These are phyloP conservation scores for Phytophthora nicotianae DNA, from an alignment of 352 stramenopile genomes.

Conservation along the genomic window DNA sequence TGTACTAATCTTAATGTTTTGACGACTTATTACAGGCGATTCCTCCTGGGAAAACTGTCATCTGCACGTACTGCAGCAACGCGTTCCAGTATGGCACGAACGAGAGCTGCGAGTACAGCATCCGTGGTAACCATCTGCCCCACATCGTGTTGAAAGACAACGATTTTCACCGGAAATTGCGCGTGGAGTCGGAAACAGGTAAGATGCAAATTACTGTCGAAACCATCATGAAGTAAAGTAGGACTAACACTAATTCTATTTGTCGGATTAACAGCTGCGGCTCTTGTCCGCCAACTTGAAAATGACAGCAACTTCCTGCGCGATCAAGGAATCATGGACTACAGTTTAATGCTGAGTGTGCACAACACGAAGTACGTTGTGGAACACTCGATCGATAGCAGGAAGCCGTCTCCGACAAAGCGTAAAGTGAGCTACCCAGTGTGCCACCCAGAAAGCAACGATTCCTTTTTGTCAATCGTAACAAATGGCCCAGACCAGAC, in stretches of 20 bases:
- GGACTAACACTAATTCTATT: slow-evolving; percentile 1
- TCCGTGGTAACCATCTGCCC: slow-evolving; percentile 75
- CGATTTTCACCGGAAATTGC: slow-evolving; percentile 86
- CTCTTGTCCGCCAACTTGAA: slow-evolving; percentile 70
- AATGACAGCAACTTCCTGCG: slow-evolving; percentile 77
- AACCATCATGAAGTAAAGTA: slow-evolving; percentile 1
- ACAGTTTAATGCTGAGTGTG: slow-evolving; percentile 86
- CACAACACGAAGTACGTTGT: slow-evolving; percentile 88
- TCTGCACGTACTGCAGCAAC: slow-evolving; percentile 87
- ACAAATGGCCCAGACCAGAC: slow-evolving; percentile 40
- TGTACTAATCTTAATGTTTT: slow-evolving; percentile 7
- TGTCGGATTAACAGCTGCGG: slow-evolving; percentile 36
- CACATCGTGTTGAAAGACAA: slow-evolving; percentile 89
- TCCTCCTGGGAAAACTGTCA: slow-evolving; percentile 80
- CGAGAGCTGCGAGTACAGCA: slow-evolving; percentile 78
- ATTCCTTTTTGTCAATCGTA: slow-evolving; percentile 47
- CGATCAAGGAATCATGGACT: slow-evolving; percentile 89
- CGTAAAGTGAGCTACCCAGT: slow-evolving; percentile 76
- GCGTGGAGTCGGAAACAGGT: slow-evolving; percentile 65
- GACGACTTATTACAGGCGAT: slow-evolving; percentile 47
- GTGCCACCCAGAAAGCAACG: slow-evolving; percentile 61
- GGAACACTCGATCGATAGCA: slow-evolving; percentile 54
- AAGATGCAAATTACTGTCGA: slow-evolving; percentile 1
- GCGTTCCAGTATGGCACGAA: slow-evolving; percentile 76
- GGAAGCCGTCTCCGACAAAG: slow-evolving; percentile 63